A percentile compares a stretch with the other conserved stretches of the same genome.
phyloP scores from a whole-genome alignment of 2,329 filamentous ascomycete species.

The Aspergillus quadrilineatus region DNA sequence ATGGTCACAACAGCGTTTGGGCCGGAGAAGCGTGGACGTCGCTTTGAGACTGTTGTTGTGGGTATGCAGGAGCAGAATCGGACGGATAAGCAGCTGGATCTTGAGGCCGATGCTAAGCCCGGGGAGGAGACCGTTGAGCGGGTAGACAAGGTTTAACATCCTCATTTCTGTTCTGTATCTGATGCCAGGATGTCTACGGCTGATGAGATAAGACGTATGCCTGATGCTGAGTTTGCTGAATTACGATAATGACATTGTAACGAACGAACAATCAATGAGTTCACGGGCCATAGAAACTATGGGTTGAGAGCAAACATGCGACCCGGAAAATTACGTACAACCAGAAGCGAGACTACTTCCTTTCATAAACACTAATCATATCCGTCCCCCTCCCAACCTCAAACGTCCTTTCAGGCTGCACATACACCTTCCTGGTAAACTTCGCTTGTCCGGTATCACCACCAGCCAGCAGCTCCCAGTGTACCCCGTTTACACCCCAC shows the following conservation, averaged over 20 bases:
- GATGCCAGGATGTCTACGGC: neutral
- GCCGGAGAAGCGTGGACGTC: slow-evolving; percentile 69
- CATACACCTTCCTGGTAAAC: slow-evolving; percentile 32
- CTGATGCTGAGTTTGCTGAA: too few species aligned
- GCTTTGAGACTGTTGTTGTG: slow-evolving; percentile 63
- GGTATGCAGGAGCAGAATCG: slow-evolving; percentile 29
- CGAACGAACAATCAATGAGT: too few species aligned
- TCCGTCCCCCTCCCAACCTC: slow-evolving; percentile 35
- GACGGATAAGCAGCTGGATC: slow-evolving; percentile 24
- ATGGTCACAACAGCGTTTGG: slow-evolving; percentile 66
- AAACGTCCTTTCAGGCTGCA: slow-evolving; percentile 35
- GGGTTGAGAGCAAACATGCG: too few species aligned
- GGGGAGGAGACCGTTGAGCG: slow-evolving; percentile 21
- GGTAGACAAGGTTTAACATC: neutral
- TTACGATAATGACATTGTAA: too few species aligned
- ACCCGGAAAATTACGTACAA: neutral
- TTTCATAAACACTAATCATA: slow-evolving; percentile 35
- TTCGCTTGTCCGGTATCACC: slow-evolving; percentile 21
- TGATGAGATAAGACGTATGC: neutral
- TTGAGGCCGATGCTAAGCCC: slow-evolving; percentile 26
- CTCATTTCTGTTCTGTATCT: neutral
- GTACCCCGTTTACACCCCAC: slow-evolving; percentile 39
- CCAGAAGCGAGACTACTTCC: neutral
- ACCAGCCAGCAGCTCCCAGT: slow-evolving; percentile 36
- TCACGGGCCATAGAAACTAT: too few species aligned